Conservation (phyloP, 2,329 filamentous ascomycete genomes). For the Cytospora paraplurivora region DNA sequence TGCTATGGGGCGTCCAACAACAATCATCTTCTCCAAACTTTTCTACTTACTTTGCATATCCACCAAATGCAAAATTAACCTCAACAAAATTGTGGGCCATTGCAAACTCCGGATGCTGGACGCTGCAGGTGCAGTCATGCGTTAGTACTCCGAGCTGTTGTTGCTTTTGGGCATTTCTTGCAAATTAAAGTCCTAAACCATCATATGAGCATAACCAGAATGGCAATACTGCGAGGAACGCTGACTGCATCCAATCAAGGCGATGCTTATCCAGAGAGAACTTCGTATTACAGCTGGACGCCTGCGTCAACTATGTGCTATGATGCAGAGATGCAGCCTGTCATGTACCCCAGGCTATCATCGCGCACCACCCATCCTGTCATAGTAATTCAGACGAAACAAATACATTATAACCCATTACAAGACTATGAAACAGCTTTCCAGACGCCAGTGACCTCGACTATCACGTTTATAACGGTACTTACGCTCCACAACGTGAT, state of each 20-base stretch:
- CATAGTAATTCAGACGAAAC: neutral
- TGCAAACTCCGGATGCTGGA: neutral
- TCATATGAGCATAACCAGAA: neutral
- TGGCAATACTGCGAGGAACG: neutral
- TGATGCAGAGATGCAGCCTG: constrained; percentile 2
- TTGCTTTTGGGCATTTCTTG: neutral
- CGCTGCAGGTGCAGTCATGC: neutral
- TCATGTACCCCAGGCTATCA: constrained; percentile 1
- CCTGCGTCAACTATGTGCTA: neutral
- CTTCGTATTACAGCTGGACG: neutral
- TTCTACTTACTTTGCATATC: neutral
- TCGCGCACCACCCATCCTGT: neutral
- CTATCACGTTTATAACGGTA: constrained; percentile 77
- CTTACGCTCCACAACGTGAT: constrained; percentile 80
- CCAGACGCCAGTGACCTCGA: constrained; percentile 69
- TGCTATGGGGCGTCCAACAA: neutral
- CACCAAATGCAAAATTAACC: neutral
- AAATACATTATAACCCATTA: constrained; percentile 1
- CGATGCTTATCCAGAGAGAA: neutral
- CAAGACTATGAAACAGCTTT: constrained; percentile 38
- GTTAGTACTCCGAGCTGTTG: neutral
- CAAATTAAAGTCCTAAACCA: neutral
- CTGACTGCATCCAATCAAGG: neutral
- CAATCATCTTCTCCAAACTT: neutral
- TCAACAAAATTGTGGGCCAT: neutral